A percentile compares a stretch with the other conserved stretches of the same genome.
These are phyloP conservation scores for Zostera marina DNA, from an alignment of 116 monocot species.

Conservation along the genomic window DNA sequence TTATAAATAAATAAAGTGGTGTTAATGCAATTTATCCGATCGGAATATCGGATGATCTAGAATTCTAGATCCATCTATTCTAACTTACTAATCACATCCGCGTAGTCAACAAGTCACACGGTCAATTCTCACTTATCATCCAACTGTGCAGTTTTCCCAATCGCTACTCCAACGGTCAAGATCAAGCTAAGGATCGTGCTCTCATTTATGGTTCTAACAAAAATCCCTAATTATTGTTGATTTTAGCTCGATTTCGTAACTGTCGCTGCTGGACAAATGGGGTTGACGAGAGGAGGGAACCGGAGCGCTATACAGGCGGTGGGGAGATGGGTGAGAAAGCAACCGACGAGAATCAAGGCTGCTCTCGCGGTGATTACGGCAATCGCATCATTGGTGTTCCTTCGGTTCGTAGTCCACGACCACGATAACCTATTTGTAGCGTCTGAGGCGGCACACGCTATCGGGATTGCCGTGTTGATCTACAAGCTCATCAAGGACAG, in stretches of 20 bases:
- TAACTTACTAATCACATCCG: no score
- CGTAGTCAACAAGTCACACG: no score
- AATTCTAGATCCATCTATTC: no score
- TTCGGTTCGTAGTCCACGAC: conserved; percentile 35
- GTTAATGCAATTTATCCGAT: no score
- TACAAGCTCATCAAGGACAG: conserved; percentile 54
- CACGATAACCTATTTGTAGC: conserved; percentile 58
- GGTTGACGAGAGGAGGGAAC: conserved; percentile 5
- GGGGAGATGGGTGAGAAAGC: conserved; percentile 32
- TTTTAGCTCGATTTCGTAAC: not conserved
- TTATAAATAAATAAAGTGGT: no score
- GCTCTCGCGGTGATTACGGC: conserved; percentile 21
- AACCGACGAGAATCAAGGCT: conserved; percentile 47
- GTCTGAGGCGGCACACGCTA: conserved; percentile 35
- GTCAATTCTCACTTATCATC: no score
- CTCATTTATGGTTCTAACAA: no score
- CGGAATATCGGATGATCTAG: no score
- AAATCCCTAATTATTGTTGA: not conserved
- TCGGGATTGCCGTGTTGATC: conserved; percentile 39
- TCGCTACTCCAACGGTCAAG: no score
- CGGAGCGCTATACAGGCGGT: conserved; percentile 10
- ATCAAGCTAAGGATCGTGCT: no score
- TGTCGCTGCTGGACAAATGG: not conserved
- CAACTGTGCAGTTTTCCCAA: no score
- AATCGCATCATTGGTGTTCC: conserved; percentile 22